These are phyloP conservation scores for Vitis rupestris DNA, from an alignment of 164 flowering plant species.

Conservation along the genomic window DNA sequence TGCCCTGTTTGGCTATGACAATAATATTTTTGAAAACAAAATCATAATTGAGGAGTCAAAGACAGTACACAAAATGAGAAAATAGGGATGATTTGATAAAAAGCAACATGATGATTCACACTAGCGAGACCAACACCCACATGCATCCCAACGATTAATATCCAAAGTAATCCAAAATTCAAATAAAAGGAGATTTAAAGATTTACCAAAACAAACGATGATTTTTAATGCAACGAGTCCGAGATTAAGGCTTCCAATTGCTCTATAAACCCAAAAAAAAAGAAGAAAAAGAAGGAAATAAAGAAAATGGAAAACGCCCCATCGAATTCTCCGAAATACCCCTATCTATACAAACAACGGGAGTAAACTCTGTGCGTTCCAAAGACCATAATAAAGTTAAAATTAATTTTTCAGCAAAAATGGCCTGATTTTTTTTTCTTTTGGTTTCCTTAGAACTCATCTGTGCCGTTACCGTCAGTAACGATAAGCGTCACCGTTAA, in stretches of 20 bases:
- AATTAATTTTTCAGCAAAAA: background rate
- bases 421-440: background rate
- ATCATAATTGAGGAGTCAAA: too few species aligned
- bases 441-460: background rate
- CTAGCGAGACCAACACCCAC: too few species aligned
- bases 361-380: background rate
- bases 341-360: constrained; percentile 15
- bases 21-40: too few species aligned
- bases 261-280: constrained; percentile 3
- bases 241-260: background rate
- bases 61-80: too few species aligned
- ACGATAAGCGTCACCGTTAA: constrained; percentile 20
- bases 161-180: too few species aligned
- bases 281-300: constrained; percentile 6
- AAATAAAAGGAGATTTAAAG: too few species aligned
- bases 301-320: background rate
- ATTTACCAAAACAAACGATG: too few species aligned
- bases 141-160: too few species aligned
- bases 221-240: background rate
- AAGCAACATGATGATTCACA: too few species aligned
- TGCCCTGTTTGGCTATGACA: constrained; percentile 2
- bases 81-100: too few species aligned
- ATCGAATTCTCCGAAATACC: constrained; percentile 5
- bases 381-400: constrained; percentile 4
- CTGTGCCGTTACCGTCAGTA: constrained; percentile 3